Base-by-base conservation (phyloP, 345 rosid genomes). In the Rhodomyrtus tomentosa region DNA sequence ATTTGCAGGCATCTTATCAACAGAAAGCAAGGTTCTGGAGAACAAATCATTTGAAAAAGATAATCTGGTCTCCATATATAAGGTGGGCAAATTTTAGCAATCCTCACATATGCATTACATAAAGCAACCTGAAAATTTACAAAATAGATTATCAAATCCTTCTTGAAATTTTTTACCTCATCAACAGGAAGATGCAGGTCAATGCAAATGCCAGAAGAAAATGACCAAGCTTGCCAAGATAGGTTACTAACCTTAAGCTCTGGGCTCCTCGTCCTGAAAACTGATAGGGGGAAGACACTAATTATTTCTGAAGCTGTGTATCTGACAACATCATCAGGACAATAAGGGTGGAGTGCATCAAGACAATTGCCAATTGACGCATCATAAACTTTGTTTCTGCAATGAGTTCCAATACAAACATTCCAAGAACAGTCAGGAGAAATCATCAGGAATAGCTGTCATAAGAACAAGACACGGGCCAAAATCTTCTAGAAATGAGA, bases 361-460 rank as follows among this genome's bases (percentile, higher is more conserved):
- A 95, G 97, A 93, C 98, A 95, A 88, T 88, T 89, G 85, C 97
- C 98, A 45, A 96, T 87, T 83, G 93, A 90, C 84, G 96, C 91
- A 92, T 96, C 99, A 91, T 95, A 96, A 24, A 49, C 89, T 42
- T 80, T 55, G 85, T 88, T 92, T 89, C 98, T 96, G 95, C 27
- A 83, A 53, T 82, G 81, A 50, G 84, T 80, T 74, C 53, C 25
- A 5, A 9, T 45, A 85, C 72, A 29, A 50, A 81, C 40, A 72
- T 62, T 68, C 45, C 76, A 68, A 68, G 24, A 68, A 68, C 36
- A 18, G 6, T 68, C 18, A 68, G 76, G 42, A 32, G 76, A 68
- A 22, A 68, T 68, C 42, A 38, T 32, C 32, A 68, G 42, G 42
- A 68, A 18, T 32, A 62, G 22, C 42, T 18, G 76, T 45, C 42